Base-by-base conservation (phyloP, 306 rosid species). In the Prosopis cineraria region DNA sequence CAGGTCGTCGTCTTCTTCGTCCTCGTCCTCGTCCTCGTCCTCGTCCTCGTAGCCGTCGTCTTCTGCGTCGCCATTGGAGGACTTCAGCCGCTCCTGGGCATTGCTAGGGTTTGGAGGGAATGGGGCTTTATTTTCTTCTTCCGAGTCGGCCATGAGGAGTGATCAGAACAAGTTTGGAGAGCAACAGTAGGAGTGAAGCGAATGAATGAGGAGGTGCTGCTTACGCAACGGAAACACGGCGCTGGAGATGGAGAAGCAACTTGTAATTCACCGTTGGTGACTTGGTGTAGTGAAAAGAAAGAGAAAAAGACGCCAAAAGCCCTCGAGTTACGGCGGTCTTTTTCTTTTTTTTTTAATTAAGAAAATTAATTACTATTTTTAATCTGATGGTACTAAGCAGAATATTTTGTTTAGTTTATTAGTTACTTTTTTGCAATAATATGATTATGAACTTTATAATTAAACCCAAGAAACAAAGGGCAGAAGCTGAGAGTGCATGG, bases 81-180 rank as follows among this genome's bases (percentile, higher is more conserved):
- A 73, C 5, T 71, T 73, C 47, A 80, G 76, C 72, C 75, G 67
- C 64, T 44, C 83, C 58, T 39, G 16, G 79, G 66, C 76, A 29
- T 78, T 82, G 73, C 76, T 87, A 79, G 91, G 85, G 84, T 81
- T 87, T 9, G 68, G 84, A 70, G 72, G 55, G 39, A 71, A 58
- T 30, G 88, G 64, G 64, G 69, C 16, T 68, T 77, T 79, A 27
- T 68, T 79, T 48, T 48, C 81, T 78, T 84, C 85, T 64, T 81
- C 89, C 0, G 82, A 55, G 72, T 62, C 64, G 43, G 83, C 89
- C 99, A 93, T 93, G 10, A 58, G 25, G 7, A 29, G 29, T 43
- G 76, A 71, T 25, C 53, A 47, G 72, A 59, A 50, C 33, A 76
- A 55, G 3, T 13, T 29, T 19, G 17, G 85, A 22, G 73, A 37